Evolutionary conservation across 495 filamentous ascomycete genomes (phyloP).

Genomic region (Trichoderma asperelloides): DNA sequence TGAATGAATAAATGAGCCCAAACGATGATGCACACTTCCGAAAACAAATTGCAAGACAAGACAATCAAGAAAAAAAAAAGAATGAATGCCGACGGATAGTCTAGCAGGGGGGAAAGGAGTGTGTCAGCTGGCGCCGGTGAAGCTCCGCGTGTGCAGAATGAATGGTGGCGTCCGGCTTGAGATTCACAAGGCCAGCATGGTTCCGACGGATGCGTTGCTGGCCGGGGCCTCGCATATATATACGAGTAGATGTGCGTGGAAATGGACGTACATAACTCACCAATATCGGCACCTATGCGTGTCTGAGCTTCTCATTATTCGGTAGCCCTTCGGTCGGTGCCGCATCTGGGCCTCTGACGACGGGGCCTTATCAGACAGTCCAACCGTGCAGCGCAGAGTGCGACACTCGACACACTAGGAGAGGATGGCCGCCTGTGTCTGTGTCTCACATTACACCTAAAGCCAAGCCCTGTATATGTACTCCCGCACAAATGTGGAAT

Average conservation of each 20-base stretch:
- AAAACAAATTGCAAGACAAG: not conserved
- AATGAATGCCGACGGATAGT: not conserved
- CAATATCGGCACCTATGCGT: not conserved
- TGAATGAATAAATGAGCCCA: not conserved
- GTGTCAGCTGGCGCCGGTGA: not conserved
- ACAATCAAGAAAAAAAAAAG: not conserved
- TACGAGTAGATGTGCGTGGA: too few species aligned
- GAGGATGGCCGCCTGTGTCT: not conserved
- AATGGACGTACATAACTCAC: not conserved
- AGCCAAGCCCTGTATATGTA: not conserved
- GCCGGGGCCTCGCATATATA: not conserved
- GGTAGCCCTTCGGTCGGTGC: slow-evolving; percentile 6
- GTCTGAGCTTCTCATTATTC: slow-evolving; percentile 1
- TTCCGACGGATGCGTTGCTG: slow-evolving; percentile 3
- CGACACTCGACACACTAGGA: not conserved
- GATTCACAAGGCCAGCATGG: not conserved
- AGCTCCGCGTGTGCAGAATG: not conserved
- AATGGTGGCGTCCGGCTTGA: not conserved
- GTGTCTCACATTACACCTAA: not conserved
- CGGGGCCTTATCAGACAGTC: not conserved
- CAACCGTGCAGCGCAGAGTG: not conserved
- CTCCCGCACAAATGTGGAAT: not conserved
- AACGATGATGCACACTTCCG: not conserved
- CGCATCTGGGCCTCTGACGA: not conserved
- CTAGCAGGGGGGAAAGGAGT: not conserved